Evolutionary conservation across 2,329 filamentous ascomycete species (phyloP), one percentile per base, ranked within the genome.

Genomic region (Emmonsia crescens): DNA sequence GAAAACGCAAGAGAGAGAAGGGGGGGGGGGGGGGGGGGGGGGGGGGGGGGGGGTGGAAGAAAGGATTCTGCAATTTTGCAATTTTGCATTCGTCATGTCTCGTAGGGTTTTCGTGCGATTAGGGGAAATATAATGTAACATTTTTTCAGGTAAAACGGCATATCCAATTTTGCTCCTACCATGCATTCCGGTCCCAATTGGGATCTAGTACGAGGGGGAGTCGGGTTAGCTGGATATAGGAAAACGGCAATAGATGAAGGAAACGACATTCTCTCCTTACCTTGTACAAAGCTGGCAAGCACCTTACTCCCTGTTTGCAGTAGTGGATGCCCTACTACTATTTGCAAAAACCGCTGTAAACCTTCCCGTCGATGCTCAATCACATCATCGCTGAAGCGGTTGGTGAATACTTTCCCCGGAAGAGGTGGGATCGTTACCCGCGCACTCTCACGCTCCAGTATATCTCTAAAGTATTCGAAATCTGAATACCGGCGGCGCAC

Each of bases 391-490:
- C 89, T 95, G 80, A 99, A 99, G 55, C 94, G 86, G 76, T 97
- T 97, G 59, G 93, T 96, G 70, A 97, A 96, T 61, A 99, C 94
- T 78, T 97, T 99, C 59, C 94, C 94, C 0, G 94, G 94, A 66
- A 99, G 79, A 5, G 94, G 93, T 0, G 94, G 94, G 71, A 99
- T 99, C 27, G 91, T 96, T 62, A 99, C 94, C 66, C 93, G 85
- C 62, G 92, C 92, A 69, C 85, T 89, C 79, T 99, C 94, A 68
- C 94, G 87, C 83, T 99, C 94, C 64, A 99, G 85, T 66, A 97
- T 96, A 76, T 99, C 94, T 73, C 94, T 89, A 77, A 99, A 99
- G 79, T 96, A 93, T 79, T 99, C 94, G 75, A 99, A 99, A 77
- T 99, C 94, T 62, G 89, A 94, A 81, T 99, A 99, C 59, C 94